Evolutionary conservation across 108 stramenopile species (phyloP).

Genomic region (Cyclotella cryptica): DNA sequence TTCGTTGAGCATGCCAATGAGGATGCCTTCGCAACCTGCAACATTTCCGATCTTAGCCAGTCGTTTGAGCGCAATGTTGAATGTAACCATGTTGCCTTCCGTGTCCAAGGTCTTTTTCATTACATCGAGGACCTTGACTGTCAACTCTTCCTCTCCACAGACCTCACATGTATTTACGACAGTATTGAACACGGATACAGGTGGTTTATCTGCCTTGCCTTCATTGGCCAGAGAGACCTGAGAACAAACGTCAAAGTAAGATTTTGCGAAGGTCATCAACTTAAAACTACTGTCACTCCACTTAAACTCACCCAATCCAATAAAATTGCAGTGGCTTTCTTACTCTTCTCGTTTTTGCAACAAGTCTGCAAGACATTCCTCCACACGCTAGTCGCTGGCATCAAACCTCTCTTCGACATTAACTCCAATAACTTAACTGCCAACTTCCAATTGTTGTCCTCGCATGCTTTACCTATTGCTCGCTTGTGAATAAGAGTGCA

Average conservation of each 20-base stretch:
- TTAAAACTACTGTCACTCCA: neutral
- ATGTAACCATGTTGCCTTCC: constrained; percentile 90
- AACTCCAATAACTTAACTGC: constrained; percentile 86
- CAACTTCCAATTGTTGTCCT: constrained; percentile 79
- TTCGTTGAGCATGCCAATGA: constrained; percentile 86
- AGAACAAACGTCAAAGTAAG: neutral
- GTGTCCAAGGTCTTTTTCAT: constrained; percentile 85
- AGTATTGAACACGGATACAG: constrained; percentile 83
- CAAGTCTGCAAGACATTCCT: constrained; percentile 76
- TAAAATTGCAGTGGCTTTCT: constrained; percentile 81
- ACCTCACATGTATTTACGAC: constrained; percentile 91
- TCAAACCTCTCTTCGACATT: constrained; percentile 73
- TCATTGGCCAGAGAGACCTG: constrained; percentile 65
- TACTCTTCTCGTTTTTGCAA: constrained; percentile 83
- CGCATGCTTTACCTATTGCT: constrained; percentile 75
- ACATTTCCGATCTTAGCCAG: constrained; percentile 80
- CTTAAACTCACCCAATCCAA: constrained; percentile 86
- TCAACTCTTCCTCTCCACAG: constrained; percentile 89
- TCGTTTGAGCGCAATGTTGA: constrained; percentile 92
- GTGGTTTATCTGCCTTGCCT: constrained; percentile 79
- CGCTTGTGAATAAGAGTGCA: constrained; percentile 79
- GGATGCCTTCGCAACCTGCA: constrained; percentile 83
- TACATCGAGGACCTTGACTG: constrained; percentile 77
- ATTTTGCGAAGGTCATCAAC: neutral
- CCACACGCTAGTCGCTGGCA: constrained; percentile 75